Base-by-base conservation (phyloP, 2,329 filamentous ascomycete genomes). In the Hypomyces perniciosus region DNA sequence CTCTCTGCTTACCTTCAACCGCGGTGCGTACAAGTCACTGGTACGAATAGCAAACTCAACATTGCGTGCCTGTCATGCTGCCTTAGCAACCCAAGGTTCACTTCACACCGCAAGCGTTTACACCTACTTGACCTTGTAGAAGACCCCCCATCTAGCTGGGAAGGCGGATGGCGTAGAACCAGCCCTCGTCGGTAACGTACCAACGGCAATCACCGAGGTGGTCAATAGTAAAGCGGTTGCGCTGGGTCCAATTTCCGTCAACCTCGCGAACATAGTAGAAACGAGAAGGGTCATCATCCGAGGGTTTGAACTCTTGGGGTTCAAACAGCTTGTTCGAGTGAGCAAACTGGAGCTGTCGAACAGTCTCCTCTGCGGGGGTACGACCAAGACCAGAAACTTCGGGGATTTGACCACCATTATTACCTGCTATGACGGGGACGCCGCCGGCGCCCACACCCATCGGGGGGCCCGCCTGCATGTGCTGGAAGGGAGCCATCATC, bases 301-400 rank as follows among this genome's bases (percentile, higher is more conserved):
- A 72, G 2, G 82, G 82, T 65, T 82, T 80, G 62, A 84, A 81
- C 58, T 83, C 80, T 70, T 84, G 80, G 12, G 78, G 74, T 63
- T 80, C 75, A 56, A 76, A 73, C 57, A 77, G 68, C 57, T 72
- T 70, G 63, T 76, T 77, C 56, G 68, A 64, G 53, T 73, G 61
- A n/a, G 76, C 74, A 55, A 77, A 72, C 58, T 76, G 67, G 41
- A 72, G 63, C 61, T 77, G 74, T 51, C 76, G 71, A 20, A 73
- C 62, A 33, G 70, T 65, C 41, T 75, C 63, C 62, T 82, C 78
- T 50, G 61, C 62, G 34, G 67, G 65, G 1, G 78, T 82, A 56
- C 72, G 73, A 55, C 78, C 78, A 46, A 80, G 59, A 50, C 78
- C 72, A 65, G 75, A 65, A 53, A 79, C 70, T 54, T 82, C 76